A percentile compares a stretch with the other conserved stretches of the same genome.
Conservation (phyloP, 306 rosid species). For the Lotus japonicus region DNA sequence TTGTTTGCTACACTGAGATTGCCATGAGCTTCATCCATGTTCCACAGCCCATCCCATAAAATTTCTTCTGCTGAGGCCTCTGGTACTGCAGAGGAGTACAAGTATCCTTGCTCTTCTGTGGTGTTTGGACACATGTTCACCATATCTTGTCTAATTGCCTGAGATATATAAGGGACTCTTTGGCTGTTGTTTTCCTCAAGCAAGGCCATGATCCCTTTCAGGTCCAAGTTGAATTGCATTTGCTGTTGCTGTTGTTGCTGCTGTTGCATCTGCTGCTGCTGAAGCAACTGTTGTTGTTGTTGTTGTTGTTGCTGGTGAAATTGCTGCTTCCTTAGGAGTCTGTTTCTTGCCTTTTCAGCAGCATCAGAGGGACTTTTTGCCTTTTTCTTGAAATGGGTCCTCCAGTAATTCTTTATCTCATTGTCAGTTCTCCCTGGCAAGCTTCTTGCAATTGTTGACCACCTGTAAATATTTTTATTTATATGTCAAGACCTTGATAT, state of each 20-base stretch:
- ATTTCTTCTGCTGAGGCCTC: slow-evolving; percentile 40
- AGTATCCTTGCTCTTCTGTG: slow-evolving; percentile 39
- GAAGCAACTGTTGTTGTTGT: slow-evolving; percentile 37
- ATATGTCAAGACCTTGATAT: not conserved
- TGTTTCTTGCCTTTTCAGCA: slow-evolving; percentile 49
- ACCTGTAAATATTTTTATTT: slow-evolving; percentile 31
- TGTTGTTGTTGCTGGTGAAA: slow-evolving; percentile 45
- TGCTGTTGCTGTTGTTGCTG: slow-evolving; percentile 28
- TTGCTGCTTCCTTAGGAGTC: slow-evolving; percentile 52
- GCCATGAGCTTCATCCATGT: slow-evolving; percentile 62
- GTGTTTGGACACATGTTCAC: slow-evolving; percentile 28
- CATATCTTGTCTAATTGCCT: slow-evolving; percentile 41
- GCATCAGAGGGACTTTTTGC: slow-evolving; percentile 40
- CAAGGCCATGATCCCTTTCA: slow-evolving; percentile 50
- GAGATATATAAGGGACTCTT: slow-evolving; percentile 29
- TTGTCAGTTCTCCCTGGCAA: slow-evolving; percentile 96
- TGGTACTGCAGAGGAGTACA: slow-evolving; percentile 31
- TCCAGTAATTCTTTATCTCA: slow-evolving; percentile 89
- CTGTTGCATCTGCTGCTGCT: slow-evolving; percentile 18
- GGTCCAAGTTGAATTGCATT: slow-evolving; percentile 40
- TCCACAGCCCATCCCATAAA: slow-evolving; percentile 73
- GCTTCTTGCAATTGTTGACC: slow-evolving; percentile 96
- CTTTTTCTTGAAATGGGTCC: slow-evolving; percentile 89
- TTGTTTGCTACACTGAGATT: slow-evolving; percentile 36
- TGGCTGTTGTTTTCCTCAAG: slow-evolving; percentile 49